These are phyloP conservation scores for Peronospora belbahrii DNA, from an alignment of 352 stramenopile genomes.

Conservation along the genomic window DNA sequence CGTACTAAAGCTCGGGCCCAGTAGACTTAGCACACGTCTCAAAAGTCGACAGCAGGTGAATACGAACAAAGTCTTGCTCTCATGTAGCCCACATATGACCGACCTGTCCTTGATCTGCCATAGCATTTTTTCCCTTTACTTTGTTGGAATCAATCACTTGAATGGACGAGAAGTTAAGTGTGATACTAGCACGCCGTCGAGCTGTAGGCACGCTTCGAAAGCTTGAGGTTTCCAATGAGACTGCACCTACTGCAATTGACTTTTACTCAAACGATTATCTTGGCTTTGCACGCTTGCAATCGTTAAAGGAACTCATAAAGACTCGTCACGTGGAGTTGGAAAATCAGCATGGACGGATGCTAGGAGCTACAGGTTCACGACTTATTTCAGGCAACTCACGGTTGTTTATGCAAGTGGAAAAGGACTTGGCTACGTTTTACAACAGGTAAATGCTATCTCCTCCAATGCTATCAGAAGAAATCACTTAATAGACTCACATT, in stretches of 20 bases:
- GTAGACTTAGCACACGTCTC: no score
- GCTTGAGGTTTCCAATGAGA: conserved; percentile 25
- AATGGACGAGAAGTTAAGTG: conserved; percentile 26
- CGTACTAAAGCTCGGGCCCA: no score
- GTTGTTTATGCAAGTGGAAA: conserved; percentile 87
- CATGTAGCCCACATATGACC: no score
- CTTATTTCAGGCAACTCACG: conserved; percentile 92
- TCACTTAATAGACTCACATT: not conserved
- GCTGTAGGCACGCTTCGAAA: conserved; percentile 47
- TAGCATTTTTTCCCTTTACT: no score
- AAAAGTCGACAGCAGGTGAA: no score
- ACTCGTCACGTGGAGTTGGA: conserved; percentile 37
- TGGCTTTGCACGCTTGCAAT: conserved; percentile 76
- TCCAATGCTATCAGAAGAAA: not conserved
- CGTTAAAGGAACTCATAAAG: conserved; percentile 48
- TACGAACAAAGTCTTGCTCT: no score
- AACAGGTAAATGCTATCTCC: conserved; percentile 29
- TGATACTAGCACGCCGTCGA: conserved; percentile 25
- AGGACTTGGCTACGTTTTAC: conserved; percentile 80
- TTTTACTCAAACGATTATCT: conserved; percentile 98
- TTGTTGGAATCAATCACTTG: no score
- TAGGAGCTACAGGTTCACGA: conserved; percentile 84
- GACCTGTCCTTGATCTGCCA: no score
- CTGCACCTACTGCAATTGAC: conserved; percentile 54
- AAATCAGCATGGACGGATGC: conserved; percentile 10